phyloP scores from a whole-genome alignment of 495 filamentous ascomycete species.

The Penicillium cosmopolitanum region DNA sequence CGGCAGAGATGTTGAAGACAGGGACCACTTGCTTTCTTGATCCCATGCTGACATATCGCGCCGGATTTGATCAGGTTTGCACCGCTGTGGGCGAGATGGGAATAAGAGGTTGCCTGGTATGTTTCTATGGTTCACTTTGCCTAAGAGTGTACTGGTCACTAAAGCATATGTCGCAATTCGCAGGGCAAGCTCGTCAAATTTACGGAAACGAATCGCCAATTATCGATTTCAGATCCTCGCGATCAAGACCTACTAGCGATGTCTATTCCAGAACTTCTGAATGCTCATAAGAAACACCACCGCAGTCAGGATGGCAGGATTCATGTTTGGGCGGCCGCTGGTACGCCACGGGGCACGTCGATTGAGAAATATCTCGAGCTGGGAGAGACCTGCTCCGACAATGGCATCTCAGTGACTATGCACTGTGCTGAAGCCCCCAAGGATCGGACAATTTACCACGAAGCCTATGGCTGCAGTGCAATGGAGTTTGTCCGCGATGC shows the following conservation, averaged over 20 bases:
- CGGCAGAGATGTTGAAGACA: slow-evolving; percentile 49
- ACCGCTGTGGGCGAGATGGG: slow-evolving; percentile 43
- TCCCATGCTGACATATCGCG: slow-evolving; percentile 46
- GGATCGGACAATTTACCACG: slow-evolving; percentile 23
- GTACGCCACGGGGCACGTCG: slow-evolving; percentile 43
- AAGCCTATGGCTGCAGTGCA: slow-evolving; percentile 22
- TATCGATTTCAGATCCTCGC: slow-evolving; percentile 37
- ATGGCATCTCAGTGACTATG: slow-evolving; percentile 26
- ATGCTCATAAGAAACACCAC: slow-evolving; percentile 31
- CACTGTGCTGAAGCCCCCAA: slow-evolving; percentile 30
- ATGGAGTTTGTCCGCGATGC: slow-evolving; percentile 29
- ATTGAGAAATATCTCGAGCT: slow-evolving; percentile 25
- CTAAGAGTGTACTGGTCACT: not conserved
- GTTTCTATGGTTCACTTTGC: not conserved
- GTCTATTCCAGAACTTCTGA: slow-evolving; percentile 29
- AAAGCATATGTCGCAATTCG: not conserved
- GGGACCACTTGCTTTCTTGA: slow-evolving; percentile 53
- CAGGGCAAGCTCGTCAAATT: slow-evolving; percentile 44
- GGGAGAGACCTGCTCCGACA: slow-evolving; percentile 37
- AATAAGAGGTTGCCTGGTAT: slow-evolving; percentile 45
- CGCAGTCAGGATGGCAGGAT: slow-evolving; percentile 37
- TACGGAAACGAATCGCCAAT: slow-evolving; percentile 33
- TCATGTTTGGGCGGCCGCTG: slow-evolving; percentile 48
- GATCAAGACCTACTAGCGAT: slow-evolving; percentile 35
- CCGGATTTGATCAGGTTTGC: slow-evolving; percentile 44